phyloP scores from a whole-genome alignment of 2,329 filamentous ascomycete genomes.

The Orbilia brochopaga region DNA sequence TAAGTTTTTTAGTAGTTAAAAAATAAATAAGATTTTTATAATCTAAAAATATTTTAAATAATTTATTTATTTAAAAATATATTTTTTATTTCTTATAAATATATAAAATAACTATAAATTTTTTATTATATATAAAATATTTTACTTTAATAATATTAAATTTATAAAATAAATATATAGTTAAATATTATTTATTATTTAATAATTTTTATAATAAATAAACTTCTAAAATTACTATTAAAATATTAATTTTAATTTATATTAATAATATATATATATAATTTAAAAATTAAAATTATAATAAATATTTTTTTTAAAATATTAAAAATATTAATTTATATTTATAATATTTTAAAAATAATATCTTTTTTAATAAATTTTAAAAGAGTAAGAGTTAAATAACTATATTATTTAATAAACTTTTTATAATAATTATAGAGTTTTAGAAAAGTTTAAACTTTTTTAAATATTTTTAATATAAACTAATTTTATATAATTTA shows the following conservation, averaged over 20 bases:
- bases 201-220: slow-evolving; percentile 9
- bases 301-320: slow-evolving; percentile 3
- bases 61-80: not conserved
- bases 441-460: slow-evolving; percentile 15
- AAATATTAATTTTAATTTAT: slow-evolving; percentile 12
- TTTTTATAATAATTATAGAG: not conserved
- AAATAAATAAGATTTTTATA: no score
- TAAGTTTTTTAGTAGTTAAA: not conserved
- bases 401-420: slow-evolving; percentile 7
- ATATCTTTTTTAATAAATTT: slow-evolving; percentile 7
- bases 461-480: not conserved
- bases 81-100: slow-evolving; percentile 7
- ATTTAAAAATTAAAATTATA: slow-evolving; percentile 13
- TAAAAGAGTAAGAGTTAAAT: slow-evolving; percentile 2
- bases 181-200: no score
- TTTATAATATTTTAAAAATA: not conserved
- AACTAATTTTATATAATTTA: slow-evolving; percentile 13
- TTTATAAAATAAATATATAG: no score
- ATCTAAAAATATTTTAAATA: not conserved
- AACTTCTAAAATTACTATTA: slow-evolving; percentile 7
- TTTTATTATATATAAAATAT: no score
- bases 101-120: no score
- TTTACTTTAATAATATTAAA: no score
- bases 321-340: slow-evolving; percentile 6
- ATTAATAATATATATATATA: not conserved